Conservation (phyloP, 257 asterid species). For the Nicotiana tomentosiformis region DNA sequence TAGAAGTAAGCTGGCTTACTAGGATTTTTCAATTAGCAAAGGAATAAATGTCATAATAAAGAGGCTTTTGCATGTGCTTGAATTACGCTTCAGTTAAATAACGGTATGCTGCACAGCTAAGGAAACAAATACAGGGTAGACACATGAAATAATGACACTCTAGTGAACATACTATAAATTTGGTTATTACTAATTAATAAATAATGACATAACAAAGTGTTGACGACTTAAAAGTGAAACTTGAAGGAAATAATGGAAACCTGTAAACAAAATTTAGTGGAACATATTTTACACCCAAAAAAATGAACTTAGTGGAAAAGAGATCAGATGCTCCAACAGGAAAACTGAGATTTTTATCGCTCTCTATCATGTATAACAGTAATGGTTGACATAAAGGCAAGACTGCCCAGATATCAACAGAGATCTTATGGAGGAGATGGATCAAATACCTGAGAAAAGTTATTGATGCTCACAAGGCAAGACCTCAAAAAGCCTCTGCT, state of each 20-base stretch:
- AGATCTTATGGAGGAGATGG: neutral
- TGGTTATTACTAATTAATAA: neutral
- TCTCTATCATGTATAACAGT: neutral
- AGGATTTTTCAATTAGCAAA: neutral
- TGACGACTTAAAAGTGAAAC: neutral
- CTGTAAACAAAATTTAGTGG: neutral
- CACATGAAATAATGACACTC: neutral
- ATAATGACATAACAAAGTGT: neutral
- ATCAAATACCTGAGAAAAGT: slow-evolving; percentile 64
- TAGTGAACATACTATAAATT: neutral
- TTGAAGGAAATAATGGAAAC: neutral
- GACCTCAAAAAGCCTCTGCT: slow-evolving; percentile 88
- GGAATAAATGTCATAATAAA: neutral
- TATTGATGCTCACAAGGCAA: slow-evolving; percentile 68
- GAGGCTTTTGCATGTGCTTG: neutral
- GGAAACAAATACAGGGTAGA: neutral
- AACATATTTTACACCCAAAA: neutral
- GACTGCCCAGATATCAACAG: neutral
- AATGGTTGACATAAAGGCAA: neutral
- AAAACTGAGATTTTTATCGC: neutral
- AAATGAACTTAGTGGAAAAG: neutral
- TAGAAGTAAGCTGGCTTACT: neutral
- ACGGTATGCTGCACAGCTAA: neutral
- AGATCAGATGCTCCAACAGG: slow-evolving; percentile 2
- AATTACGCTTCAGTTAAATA: neutral